Evolutionary conservation across 345 rosid genomes (phyloP).

Genomic region (Ceriops zippeliana): DNA sequence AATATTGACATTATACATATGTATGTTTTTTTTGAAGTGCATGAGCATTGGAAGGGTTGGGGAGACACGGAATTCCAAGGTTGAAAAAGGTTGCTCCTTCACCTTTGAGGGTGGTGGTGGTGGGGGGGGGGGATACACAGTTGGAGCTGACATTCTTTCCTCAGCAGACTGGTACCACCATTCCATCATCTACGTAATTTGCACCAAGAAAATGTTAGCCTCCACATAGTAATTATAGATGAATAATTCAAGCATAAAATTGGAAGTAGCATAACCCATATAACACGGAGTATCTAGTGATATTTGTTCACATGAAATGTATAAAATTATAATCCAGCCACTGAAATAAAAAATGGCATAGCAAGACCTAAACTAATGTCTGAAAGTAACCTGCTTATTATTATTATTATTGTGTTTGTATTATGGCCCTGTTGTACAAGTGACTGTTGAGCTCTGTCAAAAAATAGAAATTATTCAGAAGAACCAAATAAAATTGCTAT

Average conservation of each 20-base stretch:
- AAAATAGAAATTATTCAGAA: too few species aligned
- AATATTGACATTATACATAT: too few species aligned
- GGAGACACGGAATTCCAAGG: neutral
- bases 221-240: neutral
- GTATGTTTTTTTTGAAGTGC: too few species aligned
- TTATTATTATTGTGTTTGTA: too few species aligned
- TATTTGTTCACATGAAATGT: neutral
- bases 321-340: too few species aligned
- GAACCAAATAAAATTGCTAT: neutral
- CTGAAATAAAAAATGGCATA: neutral
- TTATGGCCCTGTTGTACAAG: too few species aligned
- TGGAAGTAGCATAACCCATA: too few species aligned
- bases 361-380: neutral
- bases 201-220: conserved; percentile 5
- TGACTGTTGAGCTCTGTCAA: too few species aligned
- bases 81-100: conserved; percentile 8
- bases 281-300: too few species aligned
- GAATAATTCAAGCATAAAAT: too few species aligned
- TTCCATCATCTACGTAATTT: conserved; percentile 81
- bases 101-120: conserved; percentile 97
- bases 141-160: conserved; percentile 97
- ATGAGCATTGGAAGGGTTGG: conserved; percentile 1
- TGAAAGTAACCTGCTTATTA: neutral
- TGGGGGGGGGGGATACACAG: conserved; percentile 95
- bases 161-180: conserved; percentile 99